Percentiles rank a stretch among this genome's conserved stretches.
Evolutionary conservation across 345 rosid genomes (phyloP).

Genomic region (Citrus sinensis): DVS_A1.0 CM039164.1:1834501-1835000

Average conservation of each 20-base stretch:
- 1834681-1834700: conserved; percentile 6
- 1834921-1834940: conserved; percentile 73
- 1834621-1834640: not conserved
- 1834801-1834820: not conserved
- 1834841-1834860: conserved; percentile 70
- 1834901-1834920: conserved; percentile 93
- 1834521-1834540: too few species aligned
- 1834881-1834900: conserved; percentile 56
- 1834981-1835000: too few species aligned
- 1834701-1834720: not conserved
- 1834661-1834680: not conserved
- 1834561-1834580: too few species aligned
- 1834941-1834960: not conserved
- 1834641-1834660: not conserved
- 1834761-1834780: not conserved
- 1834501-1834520: too few species aligned
- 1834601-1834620: too few species aligned
- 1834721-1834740: not conserved
- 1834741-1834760: conserved; percentile 1
- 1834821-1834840: conserved; percentile 44
- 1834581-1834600: too few species aligned
- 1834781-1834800: not conserved
- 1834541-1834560: too few species aligned
- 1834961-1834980: not conserved
- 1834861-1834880: conserved; percentile 80